Evolutionary conservation across 257 asterid genomes (phyloP).

Genomic region (Solanum appendiculatum): DNA sequence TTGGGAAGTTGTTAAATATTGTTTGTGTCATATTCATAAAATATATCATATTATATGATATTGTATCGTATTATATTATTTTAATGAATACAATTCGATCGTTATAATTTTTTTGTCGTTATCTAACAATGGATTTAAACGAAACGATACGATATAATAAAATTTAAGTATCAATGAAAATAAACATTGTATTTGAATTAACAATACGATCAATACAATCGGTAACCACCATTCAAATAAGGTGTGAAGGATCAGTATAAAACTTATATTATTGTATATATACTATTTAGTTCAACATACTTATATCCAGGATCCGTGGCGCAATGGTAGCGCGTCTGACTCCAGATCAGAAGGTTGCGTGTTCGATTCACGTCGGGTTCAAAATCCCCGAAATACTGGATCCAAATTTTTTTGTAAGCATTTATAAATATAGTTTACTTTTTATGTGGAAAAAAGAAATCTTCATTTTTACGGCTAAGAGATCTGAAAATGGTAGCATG

Average conservation of each 20-base stretch:
- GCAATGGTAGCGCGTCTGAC: constrained; percentile 99
- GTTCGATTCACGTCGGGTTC: constrained; percentile 20
- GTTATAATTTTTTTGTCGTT: too few relatives aligned
- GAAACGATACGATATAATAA: too few relatives aligned
- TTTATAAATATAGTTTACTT: background rate
- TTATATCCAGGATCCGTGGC: constrained; percentile 57
- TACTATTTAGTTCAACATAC: accelerated
- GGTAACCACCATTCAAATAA: background rate
- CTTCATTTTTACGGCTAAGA: background rate
- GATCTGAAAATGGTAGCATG: background rate
- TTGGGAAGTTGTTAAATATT: too few relatives aligned
- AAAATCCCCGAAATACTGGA: background rate
- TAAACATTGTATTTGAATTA: too few relatives aligned
- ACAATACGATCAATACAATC: too few relatives aligned
- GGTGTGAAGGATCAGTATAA: background rate
- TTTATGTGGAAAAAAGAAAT: background rate
- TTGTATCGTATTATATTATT: too few relatives aligned
- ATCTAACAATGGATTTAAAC: too few relatives aligned
- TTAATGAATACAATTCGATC: too few relatives aligned
- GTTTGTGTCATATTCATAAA: too few relatives aligned
- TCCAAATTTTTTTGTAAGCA: background rate
- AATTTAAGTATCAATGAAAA: too few relatives aligned
- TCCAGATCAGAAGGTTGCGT: constrained; percentile 99
- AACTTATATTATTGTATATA: background rate
- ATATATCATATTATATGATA: too few relatives aligned